Conservation (phyloP, 2,329 filamentous ascomycete genomes). For the Scytalidium sp. region DNA sequence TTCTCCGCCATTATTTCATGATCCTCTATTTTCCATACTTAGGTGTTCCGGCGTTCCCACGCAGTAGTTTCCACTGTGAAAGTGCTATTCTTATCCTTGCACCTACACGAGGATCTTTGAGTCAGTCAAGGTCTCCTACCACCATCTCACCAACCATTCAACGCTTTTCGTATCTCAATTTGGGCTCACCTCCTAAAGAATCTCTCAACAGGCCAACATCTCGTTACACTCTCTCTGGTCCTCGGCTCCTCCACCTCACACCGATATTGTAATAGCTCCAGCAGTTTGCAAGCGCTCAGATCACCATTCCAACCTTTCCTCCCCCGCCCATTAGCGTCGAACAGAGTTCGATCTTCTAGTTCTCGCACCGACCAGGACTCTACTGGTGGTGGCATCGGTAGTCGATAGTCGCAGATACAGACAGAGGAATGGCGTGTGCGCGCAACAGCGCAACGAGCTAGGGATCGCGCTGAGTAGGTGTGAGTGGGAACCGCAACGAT, state of each 20-base stretch:
- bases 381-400: constrained; percentile 57
- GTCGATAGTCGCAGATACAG: too few relatives aligned
- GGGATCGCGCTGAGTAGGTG: too few relatives aligned
- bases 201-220: constrained; percentile 56
- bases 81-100: constrained; percentile 51
- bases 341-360: constrained; percentile 47
- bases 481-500: constrained; percentile 1
- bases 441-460: too few relatives aligned
- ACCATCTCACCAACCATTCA: neutral
- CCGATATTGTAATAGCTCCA: constrained; percentile 59
- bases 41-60: constrained; percentile 44
- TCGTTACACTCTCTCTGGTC: constrained; percentile 42
- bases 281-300: constrained; percentile 52
- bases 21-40: neutral
- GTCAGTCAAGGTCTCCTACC: constrained; percentile 1
- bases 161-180: neutral
- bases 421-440: constrained; percentile 2
- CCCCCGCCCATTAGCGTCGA: constrained; percentile 31
- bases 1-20: neutral
- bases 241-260: constrained; percentile 52
- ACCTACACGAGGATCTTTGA: constrained; percentile 38
- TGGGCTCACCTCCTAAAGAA: constrained; percentile 55
- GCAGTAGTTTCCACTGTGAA: constrained; percentile 64
- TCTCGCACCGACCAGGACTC: constrained; percentile 50
- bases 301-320: constrained; percentile 55